A percentile compares a stretch with the other conserved stretches of the same genome.
Conservation (phyloP, 352 stramenopile species). For the Pythium vanterpoolii region DNA sequence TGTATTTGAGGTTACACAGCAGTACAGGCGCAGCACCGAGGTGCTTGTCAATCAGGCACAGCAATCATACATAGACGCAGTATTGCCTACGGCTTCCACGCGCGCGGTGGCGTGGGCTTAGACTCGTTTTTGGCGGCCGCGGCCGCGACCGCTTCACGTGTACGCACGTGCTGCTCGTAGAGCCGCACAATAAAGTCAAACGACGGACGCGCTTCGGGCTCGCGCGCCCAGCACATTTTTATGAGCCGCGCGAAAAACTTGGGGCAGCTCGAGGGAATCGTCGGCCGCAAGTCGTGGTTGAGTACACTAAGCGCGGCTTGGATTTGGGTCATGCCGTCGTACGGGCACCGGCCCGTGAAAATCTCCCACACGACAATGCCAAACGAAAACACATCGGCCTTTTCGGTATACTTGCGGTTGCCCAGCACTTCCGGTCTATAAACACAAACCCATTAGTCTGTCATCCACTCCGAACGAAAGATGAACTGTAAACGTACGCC, state of each 20-base stretch:
- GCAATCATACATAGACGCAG: background rate
- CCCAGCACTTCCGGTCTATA: constrained; percentile 81
- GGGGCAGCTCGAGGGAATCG: constrained; percentile 57
- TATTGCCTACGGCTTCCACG: background rate
- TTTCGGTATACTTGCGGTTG: constrained; percentile 91
- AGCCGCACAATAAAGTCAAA: constrained; percentile 61
- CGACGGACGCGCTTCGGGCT: constrained; percentile 65
- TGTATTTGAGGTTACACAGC: too few relatives aligned
- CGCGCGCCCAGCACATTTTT: constrained; percentile 70
- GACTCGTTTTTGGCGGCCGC: background rate
- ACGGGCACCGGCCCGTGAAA: constrained; percentile 86
- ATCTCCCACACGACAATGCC: constrained; percentile 94
- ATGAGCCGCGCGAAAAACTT: constrained; percentile 75
- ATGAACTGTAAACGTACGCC: constrained; percentile 70
- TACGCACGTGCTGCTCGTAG: constrained; percentile 27
- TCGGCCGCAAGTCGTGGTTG: constrained; percentile 71
- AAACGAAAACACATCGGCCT: constrained; percentile 93
- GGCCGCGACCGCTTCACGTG: background rate
- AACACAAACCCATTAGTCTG: background rate
- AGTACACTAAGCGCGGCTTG: constrained; percentile 76
- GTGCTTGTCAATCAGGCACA: background rate
- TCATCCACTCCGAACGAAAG: background rate
- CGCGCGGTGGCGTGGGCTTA: background rate
- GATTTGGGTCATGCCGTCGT: constrained; percentile 89
- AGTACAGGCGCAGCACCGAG: background rate